Conservation (phyloP, 345 rosid genomes). For the Durio zibethinus region DNA sequence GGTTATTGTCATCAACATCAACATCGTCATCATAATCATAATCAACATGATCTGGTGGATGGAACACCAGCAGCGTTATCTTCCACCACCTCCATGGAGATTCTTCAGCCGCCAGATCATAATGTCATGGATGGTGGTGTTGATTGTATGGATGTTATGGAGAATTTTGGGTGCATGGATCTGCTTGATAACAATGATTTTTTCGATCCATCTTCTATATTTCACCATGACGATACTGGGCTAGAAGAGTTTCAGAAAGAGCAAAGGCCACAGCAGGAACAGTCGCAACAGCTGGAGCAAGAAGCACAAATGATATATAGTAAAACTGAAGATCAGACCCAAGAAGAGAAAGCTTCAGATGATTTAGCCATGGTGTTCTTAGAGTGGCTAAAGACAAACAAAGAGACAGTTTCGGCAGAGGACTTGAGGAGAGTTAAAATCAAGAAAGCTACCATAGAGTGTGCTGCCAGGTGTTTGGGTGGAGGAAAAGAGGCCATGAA, state of each 20-base stretch:
- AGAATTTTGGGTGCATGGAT: slow-evolving; percentile 81
- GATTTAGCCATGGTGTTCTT: slow-evolving; percentile 79
- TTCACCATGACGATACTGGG: slow-evolving; percentile 41
- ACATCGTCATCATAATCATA: slow-evolving; percentile 10
- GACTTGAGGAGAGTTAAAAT: slow-evolving; percentile 85
- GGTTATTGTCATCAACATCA: not conserved
- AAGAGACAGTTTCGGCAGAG: slow-evolving; percentile 83
- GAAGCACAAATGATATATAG: slow-evolving; percentile 6
- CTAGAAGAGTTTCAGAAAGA: slow-evolving; percentile 31
- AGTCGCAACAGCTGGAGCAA: not conserved
- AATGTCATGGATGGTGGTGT: slow-evolving; percentile 32
- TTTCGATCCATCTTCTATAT: slow-evolving; percentile 67
- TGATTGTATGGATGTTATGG: slow-evolving; percentile 74
- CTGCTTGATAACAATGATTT: slow-evolving; percentile 63
- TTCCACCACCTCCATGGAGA: slow-evolving; percentile 79
- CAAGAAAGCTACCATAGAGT: slow-evolving; percentile 89
- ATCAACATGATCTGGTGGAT: slow-evolving; percentile 24
- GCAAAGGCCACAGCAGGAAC: slow-evolving; percentile 5
- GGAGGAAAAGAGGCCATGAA: slow-evolving; percentile 95
- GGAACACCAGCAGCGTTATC: slow-evolving; percentile 43
- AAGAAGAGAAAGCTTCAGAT: slow-evolving; percentile 38
- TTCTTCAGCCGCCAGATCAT: slow-evolving; percentile 35
- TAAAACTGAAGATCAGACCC: slow-evolving; percentile 10
- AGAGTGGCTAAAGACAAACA: slow-evolving; percentile 87
- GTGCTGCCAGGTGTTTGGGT: slow-evolving; percentile 78